Percentiles rank a stretch among this genome's conserved stretches.
Conservation (phyloP, 768 basidiomycete genomes). For the Amanita muscaria region DNA sequence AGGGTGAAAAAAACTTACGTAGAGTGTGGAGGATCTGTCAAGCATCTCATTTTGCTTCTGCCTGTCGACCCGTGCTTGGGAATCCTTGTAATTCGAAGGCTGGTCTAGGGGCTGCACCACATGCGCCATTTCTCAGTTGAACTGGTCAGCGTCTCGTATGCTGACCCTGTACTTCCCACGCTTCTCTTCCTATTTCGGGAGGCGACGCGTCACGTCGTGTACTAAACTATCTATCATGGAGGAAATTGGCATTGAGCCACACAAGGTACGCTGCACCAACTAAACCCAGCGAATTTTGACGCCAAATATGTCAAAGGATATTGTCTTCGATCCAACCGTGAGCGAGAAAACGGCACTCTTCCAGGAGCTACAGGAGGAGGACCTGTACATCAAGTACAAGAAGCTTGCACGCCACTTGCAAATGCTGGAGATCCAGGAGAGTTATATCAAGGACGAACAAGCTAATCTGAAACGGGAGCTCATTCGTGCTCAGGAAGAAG, state of each 20-base stretch:
- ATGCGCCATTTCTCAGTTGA: no score
- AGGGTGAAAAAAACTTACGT: conserved; percentile 48
- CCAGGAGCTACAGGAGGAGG: conserved; percentile 84
- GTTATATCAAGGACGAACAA: conserved; percentile 98
- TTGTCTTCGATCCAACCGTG: conserved; percentile 80
- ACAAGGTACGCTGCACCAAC: conserved; percentile 49
- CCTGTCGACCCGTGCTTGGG: conserved; percentile 73
- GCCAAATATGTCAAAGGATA: conserved; percentile 48
- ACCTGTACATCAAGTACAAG: conserved; percentile 96
- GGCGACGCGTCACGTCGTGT: conserved; percentile 39
- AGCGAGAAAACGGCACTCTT: conserved; percentile 84
- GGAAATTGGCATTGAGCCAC: conserved; percentile 80
- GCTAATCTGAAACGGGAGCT: conserved; percentile 96
- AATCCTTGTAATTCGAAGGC: conserved; percentile 96
- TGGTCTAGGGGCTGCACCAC: conserved; percentile 81
- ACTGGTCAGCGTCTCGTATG: no score
- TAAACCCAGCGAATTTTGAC: not conserved
- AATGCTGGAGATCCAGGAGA: conserved; percentile 89
- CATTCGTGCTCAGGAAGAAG: conserved; percentile 97
- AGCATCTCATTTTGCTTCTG: conserved; percentile 75
- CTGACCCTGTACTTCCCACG: conserved; percentile 3
- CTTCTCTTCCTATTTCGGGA: conserved; percentile 21
- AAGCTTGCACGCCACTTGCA: conserved; percentile 91
- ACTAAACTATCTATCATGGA: conserved; percentile 58
- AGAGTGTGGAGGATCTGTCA: conserved; percentile 78